Evolutionary conservation across 805 yeast genomes (phyloP).

Genomic region (Novakomyces olei): DNA sequence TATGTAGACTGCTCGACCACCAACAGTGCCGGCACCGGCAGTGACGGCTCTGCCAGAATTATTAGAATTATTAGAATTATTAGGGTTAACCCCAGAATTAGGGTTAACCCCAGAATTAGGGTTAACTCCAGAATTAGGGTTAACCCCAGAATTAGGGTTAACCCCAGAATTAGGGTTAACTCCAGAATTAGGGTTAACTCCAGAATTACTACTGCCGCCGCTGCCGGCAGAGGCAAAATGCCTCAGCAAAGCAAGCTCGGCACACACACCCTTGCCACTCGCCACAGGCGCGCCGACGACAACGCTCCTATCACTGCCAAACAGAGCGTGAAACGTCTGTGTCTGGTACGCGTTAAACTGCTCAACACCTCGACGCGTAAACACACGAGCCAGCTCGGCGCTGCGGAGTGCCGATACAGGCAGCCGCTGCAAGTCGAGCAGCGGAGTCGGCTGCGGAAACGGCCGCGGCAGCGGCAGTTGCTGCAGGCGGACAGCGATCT

Average conservation of each 20-base stretch:
- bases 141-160: too few species aligned
- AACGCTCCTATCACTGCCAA: constrained; percentile 32
- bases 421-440: constrained; percentile 30
- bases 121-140: too few species aligned
- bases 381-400: constrained; percentile 25
- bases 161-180: too few species aligned
- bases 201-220: too few species aligned
- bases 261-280: constrained; percentile 48
- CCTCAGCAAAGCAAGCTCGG: constrained; percentile 47
- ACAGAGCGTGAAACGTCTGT: constrained; percentile 40
- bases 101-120: too few species aligned
- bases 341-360: constrained; percentile 54
- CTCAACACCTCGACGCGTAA: too few species aligned
- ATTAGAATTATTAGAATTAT: too few species aligned
- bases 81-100: too few species aligned
- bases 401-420: constrained; percentile 28
- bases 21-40: too few species aligned
- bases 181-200: too few species aligned
- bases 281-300: constrained; percentile 58
- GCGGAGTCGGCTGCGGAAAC: constrained; percentile 38
- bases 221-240: constrained; percentile 40
- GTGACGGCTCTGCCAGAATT: too few species aligned
- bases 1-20: constrained; percentile 59
- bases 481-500: constrained; percentile 35
- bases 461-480: constrained; percentile 35